A percentile compares a stretch with the other conserved stretches of the same genome.
phyloP scores from a whole-genome alignment of 1,139 yeast species.

The Candida labiduridarum region DNA sequence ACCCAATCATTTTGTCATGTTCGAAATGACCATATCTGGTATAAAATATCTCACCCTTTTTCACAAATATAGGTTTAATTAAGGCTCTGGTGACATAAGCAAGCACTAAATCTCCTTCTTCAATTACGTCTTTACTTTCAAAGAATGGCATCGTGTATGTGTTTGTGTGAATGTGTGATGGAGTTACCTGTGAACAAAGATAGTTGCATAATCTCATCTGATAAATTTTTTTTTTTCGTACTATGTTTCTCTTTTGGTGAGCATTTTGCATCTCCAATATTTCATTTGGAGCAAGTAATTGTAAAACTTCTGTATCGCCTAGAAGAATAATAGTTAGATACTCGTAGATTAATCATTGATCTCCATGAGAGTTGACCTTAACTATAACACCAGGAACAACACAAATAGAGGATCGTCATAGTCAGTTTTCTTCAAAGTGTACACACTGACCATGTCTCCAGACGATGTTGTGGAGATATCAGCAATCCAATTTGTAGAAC shows the following conservation, averaged over 20 bases:
- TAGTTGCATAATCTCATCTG: conserved; percentile 5
- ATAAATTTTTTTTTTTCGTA: conserved; percentile 5
- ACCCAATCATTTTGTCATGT: conserved; percentile 81
- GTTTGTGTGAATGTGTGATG: background rate
- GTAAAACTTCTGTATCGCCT: too few relatives aligned
- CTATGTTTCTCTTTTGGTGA: background rate
- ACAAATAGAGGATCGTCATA: too few relatives aligned
- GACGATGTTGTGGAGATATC: too few relatives aligned
- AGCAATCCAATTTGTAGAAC: too few relatives aligned
- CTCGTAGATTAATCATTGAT: background rate
- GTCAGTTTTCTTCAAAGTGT: too few relatives aligned
- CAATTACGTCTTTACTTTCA: conserved; percentile 57
- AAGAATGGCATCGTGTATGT: conserved; percentile 42
- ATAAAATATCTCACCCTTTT: conserved; percentile 62
- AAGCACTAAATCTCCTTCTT: conserved; percentile 83
- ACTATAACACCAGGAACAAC: too few relatives aligned
- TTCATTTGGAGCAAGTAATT: background rate
- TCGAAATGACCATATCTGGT: conserved; percentile 89
- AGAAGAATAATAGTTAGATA: too few relatives aligned
- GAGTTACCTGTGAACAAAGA: background rate
- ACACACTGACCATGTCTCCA: too few relatives aligned
- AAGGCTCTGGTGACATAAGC: conserved; percentile 83
- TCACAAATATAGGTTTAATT: conserved; percentile 72
- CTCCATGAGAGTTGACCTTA: too few relatives aligned
- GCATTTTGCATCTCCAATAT: conserved; percentile 1